Evolutionary conservation across 169 alveolate genomes (phyloP).

Genomic region (Plasmodium adleri): DNA sequence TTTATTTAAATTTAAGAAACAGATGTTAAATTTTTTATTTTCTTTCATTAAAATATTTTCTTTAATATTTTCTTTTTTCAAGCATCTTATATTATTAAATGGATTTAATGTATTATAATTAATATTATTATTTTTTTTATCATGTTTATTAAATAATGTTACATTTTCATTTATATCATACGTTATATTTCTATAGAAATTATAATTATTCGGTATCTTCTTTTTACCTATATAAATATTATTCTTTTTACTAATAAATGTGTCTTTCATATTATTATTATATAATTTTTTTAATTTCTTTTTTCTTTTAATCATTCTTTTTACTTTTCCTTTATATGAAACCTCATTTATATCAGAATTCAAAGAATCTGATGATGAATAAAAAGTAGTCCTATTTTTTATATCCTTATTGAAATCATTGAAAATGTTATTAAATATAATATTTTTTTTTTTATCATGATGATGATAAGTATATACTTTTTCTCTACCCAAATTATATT

Average conservation of each 20-base stretch:
- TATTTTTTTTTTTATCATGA: not conserved
- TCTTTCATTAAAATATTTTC: constrained; percentile 8
- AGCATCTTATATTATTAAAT: not conserved
- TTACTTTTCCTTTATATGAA: not conserved
- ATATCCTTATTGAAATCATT: constrained; percentile 14
- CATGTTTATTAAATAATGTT: not conserved
- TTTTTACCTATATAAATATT: not conserved
- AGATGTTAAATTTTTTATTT: constrained; percentile 50
- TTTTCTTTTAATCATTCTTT: not conserved
- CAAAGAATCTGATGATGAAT: not conserved
- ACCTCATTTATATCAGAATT: not conserved
- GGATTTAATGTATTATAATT: too few species aligned
- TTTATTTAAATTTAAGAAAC: constrained; percentile 38
- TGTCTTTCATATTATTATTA: not conserved
- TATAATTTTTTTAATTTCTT: too few species aligned
- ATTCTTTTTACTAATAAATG: too few species aligned
- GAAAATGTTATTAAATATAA: constrained; percentile 12
- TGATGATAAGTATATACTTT: not conserved
- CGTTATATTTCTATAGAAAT: not conserved
- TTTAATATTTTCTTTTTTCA: constrained; percentile 24
- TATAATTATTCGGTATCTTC: not conserved
- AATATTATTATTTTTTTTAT: not conserved
- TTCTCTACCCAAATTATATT: not conserved
- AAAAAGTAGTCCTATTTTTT: not conserved
- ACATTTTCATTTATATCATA: not conserved